Conservation (phyloP, 306 rosid species). For the Quercus aquifolioides region DNA sequence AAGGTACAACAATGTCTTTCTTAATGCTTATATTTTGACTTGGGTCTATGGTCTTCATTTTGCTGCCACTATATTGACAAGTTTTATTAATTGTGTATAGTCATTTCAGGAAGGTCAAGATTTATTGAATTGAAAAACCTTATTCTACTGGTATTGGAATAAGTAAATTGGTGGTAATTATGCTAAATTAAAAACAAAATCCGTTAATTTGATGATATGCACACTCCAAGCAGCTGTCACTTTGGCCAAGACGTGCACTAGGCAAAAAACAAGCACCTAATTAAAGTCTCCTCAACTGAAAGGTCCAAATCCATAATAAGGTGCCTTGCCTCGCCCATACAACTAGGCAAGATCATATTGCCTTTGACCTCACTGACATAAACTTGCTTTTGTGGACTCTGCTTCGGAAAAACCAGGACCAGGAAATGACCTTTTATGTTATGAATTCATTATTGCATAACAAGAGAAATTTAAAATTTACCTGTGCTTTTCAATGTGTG, state of each 20-base stretch:
- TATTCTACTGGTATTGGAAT: background rate
- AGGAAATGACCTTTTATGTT: background rate
- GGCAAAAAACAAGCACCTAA: background rate
- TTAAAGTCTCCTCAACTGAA: background rate
- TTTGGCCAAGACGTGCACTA: background rate
- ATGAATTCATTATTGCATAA: background rate
- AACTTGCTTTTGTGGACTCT: no score
- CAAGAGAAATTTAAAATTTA: constrained; percentile 14
- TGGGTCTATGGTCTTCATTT: background rate
- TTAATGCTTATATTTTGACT: background rate
- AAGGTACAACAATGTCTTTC: background rate
- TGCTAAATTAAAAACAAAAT: background rate
- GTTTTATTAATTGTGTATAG: background rate
- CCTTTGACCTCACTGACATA: no score
- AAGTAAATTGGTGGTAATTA: background rate
- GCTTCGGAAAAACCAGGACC: background rate
- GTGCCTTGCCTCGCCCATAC: background rate
- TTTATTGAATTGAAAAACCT: background rate
- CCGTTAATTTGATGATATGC: background rate
- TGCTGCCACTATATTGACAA: background rate
- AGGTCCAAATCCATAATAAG: background rate
- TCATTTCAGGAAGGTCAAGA: background rate
- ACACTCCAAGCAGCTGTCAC: background rate
- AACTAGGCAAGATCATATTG: no score
- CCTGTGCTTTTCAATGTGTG: constrained; percentile 85